Evolutionary conservation across 495 filamentous ascomycete genomes (phyloP), one percentile per base, ranked within the genome.

Genomic region (Letharia lupina): DNA sequence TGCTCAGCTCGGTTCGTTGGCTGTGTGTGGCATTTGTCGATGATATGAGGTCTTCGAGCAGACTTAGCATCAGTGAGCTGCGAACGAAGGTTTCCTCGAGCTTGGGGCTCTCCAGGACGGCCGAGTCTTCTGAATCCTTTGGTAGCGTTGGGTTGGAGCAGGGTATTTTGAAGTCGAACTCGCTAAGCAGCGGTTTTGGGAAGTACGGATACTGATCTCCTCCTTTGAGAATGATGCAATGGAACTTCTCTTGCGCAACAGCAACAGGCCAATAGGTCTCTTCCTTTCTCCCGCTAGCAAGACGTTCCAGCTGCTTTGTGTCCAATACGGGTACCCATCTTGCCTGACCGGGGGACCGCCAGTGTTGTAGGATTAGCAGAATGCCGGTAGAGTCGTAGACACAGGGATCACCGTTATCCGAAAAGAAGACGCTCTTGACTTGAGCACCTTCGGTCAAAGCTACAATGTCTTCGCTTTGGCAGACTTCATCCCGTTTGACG

Each of bases 221-320:
- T 64, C 94, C 94, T 77, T 98, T 98, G 70, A 98, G 87, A 70
- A 98, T 98, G 76, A 98, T 96, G 77, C 95, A 98, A 78, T 98
- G 93, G 76, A 98, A 98, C 72, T 90, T 95, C 69, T 87, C 82
- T 68, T 93, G 86, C 20, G 92, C 91, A 3, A 97, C 93, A 13
- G 93, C 94, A 42, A 98, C 91, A 0, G 94, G 95, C 86, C 91
- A 98, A 76, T 98, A 98, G 0, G 81, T 84, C 75, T 98, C 94
- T 68, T 89, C 85, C 73, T 95, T 96, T 57, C 85, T 84, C 45
- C 95, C 94, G 10, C 84, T 84, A 4, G 88, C 87, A 8, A 96
- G 80, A 61, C 94, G 91, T 7, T 90, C 86, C 31, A 98, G 80
- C 10, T 85, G 85, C 67, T 80, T 90, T 0, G 95, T 98, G 76